Evolutionary conservation across 2,329 filamentous ascomycete species (phyloP).

Genomic region (Myriangium duriaei): DNA sequence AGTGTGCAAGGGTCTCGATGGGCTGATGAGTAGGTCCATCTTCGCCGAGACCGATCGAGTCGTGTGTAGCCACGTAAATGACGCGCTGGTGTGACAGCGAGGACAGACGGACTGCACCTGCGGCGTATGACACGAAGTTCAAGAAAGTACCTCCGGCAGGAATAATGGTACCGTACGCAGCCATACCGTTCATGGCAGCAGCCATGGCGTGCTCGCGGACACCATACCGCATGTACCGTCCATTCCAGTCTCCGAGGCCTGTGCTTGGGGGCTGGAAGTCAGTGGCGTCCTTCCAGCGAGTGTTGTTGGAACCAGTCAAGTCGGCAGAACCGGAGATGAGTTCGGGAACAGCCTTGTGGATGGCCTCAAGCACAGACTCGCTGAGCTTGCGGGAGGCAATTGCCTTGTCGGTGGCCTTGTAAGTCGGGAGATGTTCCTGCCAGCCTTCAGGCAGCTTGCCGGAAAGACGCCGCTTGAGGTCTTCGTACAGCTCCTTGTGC

Average conservation of each 20-base stretch:
- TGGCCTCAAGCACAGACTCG: constrained; percentile 80
- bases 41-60: constrained; percentile 98
- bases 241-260: constrained; percentile 77
- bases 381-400: constrained; percentile 93
- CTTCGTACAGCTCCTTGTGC: constrained; percentile 65
- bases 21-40: constrained; percentile 98
- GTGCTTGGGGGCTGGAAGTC: constrained; percentile 91
- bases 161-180: constrained; percentile 89
- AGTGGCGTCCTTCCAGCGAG: constrained; percentile 88
- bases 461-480: constrained; percentile 67
- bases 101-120: constrained; percentile 87
- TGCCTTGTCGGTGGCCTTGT: constrained; percentile 73
- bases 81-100: constrained; percentile 79
- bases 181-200: constrained; percentile 86
- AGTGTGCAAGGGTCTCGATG: constrained; percentile 95
- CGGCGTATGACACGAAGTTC: constrained; percentile 98
- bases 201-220: constrained; percentile 89
- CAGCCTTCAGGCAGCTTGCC: constrained; percentile 87
- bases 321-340: constrained; percentile 93
- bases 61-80: constrained; percentile 96
- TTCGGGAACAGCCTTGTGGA: constrained; percentile 73
- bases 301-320: constrained; percentile 97
- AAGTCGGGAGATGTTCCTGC: constrained; percentile 86
- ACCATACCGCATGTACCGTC: constrained; percentile 87
- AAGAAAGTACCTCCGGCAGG: constrained; percentile 94